Evolutionary conservation across 2,329 filamentous ascomycete genomes (phyloP), one percentile per base, ranked within the genome.

Genomic region (Colletotrichum graminicola): DNA sequence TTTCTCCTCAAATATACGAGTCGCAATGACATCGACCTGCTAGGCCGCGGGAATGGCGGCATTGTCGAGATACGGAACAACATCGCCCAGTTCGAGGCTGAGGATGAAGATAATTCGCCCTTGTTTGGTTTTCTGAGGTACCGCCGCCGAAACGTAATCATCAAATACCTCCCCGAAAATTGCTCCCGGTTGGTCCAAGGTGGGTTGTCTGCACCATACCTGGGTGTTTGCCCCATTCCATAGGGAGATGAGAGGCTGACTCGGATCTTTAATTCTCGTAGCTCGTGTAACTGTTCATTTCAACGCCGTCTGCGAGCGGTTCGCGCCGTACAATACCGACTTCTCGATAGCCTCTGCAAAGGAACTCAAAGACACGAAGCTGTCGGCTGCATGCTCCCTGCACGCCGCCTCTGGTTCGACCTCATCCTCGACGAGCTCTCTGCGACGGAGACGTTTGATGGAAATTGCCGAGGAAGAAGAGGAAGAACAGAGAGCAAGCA

Each of bases 401-500:
- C 94, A 98, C 82, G 93, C 95, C 49, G 94, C 94, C 10, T 94
- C 94, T 16, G 92, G 92, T 49, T 97, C 95, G 26, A 93, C 91
- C 75, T 94, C 92, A 34, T 97, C 95, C 14, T 95, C 94, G 5
- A 93, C 90, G 60, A 94, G 93, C 78, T 97, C 94, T 6, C 85
- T 94, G 74, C 90, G 92, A 71, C 88, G 91, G 77, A 89, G 92
- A 76, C 91, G 93, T 75, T 84, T 98, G 76, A 92, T 95, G 83
- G 95, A 97, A 82, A 98, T 98, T 79, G 91, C 92, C n/a, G 96
- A 98, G 82, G 93, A 96, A 82, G 93, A 92, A 65, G 94, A 97
- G 78, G 94, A 97, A 77, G 90, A 91, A 71, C 84, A 87, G 71
- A 82, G 88, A 74, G 84, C 89, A 36, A 83, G 82, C 52, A 91